Conservation (phyloP, 441 rosid genomes). For the Rhodomyrtus psidioides region DNA sequence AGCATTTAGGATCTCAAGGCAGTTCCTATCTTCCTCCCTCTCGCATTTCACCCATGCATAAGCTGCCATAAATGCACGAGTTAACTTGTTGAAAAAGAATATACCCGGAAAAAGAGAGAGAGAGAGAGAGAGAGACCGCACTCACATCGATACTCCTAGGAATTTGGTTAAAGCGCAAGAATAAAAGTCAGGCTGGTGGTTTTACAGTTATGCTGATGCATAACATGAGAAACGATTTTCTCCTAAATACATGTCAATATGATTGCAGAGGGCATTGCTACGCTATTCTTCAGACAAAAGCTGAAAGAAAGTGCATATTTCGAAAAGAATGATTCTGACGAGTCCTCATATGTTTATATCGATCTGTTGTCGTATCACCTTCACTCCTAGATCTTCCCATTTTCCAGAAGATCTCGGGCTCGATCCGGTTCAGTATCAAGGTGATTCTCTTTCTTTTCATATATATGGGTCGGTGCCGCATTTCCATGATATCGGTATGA, state of each 20-base stretch:
- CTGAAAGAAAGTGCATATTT: not conserved
- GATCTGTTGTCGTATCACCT: not conserved
- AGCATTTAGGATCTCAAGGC: conserved; percentile 28
- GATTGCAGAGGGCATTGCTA: not conserved
- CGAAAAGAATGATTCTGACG: not conserved
- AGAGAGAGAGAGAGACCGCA: not conserved
- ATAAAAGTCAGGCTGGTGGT: not conserved
- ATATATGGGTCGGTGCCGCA: no score
- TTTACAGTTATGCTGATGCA: not conserved
- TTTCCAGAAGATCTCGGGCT: no score
- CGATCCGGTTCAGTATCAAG: no score
- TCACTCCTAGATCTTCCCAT: not conserved
- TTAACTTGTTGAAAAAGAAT: not conserved
- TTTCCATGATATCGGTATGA: no score
- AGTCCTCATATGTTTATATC: not conserved
- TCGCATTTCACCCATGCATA: conserved; percentile 76
- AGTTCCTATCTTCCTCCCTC: conserved; percentile 34
- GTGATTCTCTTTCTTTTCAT: no score
- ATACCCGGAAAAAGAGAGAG: not conserved
- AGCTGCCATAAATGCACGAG: conserved; percentile 24
- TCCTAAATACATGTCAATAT: not conserved
- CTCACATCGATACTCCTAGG: not conserved
- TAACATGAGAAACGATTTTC: not conserved
- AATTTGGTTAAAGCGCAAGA: not conserved
- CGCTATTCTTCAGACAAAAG: not conserved